Evolutionary conservation across 257 asterid species (phyloP).

Genomic region (Fraxinus americana): DNA sequence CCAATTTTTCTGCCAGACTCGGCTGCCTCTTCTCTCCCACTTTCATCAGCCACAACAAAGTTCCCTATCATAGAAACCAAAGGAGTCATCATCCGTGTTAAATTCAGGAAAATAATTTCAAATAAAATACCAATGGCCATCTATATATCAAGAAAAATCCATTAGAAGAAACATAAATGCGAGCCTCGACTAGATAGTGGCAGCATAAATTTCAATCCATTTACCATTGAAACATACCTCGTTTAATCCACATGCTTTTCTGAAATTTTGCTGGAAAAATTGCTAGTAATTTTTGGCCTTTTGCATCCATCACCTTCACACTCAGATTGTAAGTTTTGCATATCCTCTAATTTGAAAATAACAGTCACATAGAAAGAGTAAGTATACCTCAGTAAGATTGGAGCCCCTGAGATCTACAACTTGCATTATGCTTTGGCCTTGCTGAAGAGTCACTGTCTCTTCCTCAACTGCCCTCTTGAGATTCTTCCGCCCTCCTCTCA

Average conservation of each 20-base stretch:
- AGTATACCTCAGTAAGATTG: slow-evolving; percentile 68
- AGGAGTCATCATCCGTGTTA: neutral
- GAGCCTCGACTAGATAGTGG: neutral
- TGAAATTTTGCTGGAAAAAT: slow-evolving; percentile 89
- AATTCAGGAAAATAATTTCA: neutral
- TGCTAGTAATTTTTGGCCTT: slow-evolving; percentile 63
- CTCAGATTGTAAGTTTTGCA: neutral
- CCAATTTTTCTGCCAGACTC: slow-evolving; percentile 82
- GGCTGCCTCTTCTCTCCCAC: slow-evolving; percentile 78
- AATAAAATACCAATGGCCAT: neutral
- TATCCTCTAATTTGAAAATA: slow-evolving; percentile 2
- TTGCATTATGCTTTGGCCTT: slow-evolving; percentile 75
- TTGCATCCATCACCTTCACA: slow-evolving; percentile 70
- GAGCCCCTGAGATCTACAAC: slow-evolving; percentile 77
- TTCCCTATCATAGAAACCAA: slow-evolving; percentile 44
- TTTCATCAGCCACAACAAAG: slow-evolving; percentile 82
- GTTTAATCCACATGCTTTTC: slow-evolving; percentile 89
- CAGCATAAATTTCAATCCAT: neutral
- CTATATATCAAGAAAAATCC: neutral
- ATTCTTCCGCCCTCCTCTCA: slow-evolving; percentile 88
- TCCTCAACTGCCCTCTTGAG: slow-evolving; percentile 72
- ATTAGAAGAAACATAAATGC: neutral
- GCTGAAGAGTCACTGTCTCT: slow-evolving; percentile 45
- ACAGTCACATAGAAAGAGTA: neutral
- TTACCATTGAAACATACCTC: slow-evolving; percentile 44